Conservation (phyloP, 495 filamentous ascomycete genomes). For the Aspergillus diversus region DNA sequence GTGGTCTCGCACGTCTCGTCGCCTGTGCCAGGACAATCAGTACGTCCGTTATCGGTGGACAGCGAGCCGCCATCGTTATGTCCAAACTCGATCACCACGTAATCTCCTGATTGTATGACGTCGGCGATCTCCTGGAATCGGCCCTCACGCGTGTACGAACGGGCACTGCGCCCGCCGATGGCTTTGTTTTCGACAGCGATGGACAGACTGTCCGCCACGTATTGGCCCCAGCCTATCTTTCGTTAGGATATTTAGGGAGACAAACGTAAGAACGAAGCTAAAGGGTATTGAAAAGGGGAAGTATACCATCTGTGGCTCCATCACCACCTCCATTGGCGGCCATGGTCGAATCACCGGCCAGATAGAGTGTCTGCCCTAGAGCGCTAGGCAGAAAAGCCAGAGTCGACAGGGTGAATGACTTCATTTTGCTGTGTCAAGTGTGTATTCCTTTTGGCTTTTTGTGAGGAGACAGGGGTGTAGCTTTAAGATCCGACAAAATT, state of each 20-base stretch:
- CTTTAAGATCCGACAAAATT: no score
- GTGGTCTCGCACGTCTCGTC: constrained; percentile 56
- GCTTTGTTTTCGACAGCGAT: constrained; percentile 59
- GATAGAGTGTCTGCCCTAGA: constrained; percentile 48
- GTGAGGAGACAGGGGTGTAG: no score
- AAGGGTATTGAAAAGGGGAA: not conserved
- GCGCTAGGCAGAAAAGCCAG: constrained; percentile 31
- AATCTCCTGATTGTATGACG: constrained; percentile 53
- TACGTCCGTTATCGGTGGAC: constrained; percentile 61
- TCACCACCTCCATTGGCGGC: constrained; percentile 46
- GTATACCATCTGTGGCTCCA: constrained; percentile 35
- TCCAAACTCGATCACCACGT: constrained; percentile 65
- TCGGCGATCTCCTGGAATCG: constrained; percentile 59
- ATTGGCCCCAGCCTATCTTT: constrained; percentile 61
- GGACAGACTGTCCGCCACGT: constrained; percentile 51
- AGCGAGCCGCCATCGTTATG: constrained; percentile 69
- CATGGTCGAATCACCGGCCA: constrained; percentile 63
- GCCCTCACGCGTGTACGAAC: constrained; percentile 62
- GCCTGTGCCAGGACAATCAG: constrained; percentile 58
- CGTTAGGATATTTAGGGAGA: not conserved
- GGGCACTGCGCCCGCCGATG: constrained; percentile 60
- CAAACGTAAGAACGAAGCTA: not conserved
- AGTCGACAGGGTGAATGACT: constrained; percentile 24
- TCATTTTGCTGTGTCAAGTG: constrained; percentile 24
- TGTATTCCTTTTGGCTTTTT: no score